Conservation (phyloP, 208 protist genomes). For the Leishmania amazonensis region DNA sequence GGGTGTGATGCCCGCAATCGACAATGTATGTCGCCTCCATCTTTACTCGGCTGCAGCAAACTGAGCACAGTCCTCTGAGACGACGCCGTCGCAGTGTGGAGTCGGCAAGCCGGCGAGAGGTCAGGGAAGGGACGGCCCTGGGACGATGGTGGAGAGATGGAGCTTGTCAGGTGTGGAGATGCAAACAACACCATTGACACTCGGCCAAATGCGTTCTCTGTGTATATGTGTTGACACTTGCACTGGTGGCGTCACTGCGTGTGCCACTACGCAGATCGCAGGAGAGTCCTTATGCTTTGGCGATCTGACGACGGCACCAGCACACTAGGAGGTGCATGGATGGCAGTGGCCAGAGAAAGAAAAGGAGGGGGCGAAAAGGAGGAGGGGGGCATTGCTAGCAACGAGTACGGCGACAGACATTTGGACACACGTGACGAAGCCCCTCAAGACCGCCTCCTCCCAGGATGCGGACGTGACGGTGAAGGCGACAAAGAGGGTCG, state of each 20-base stretch:
- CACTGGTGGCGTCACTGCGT: background rate
- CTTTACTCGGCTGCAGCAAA: too few relatives aligned
- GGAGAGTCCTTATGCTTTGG: background rate
- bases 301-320: background rate
- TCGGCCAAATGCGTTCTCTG: background rate
- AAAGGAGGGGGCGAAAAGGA: too few relatives aligned
- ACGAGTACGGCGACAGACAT: background rate
- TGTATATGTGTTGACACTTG: background rate
- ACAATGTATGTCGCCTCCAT: constrained; percentile 51
- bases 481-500: background rate
- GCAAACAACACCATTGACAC: background rate
- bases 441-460: background rate
- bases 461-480: background rate
- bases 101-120: background rate
- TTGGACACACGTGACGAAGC: background rate
- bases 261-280: background rate
- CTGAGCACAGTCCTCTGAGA: background rate
- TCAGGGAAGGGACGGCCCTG: background rate
- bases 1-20: constrained; percentile 63
- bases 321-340: background rate
- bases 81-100: background rate
- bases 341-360: background rate
- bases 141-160: background rate
- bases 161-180: background rate
- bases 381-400: too few relatives aligned